phyloP scores from a whole-genome alignment of 148 eudicot genomes.

The Rhododendron griersonianum region DNA sequence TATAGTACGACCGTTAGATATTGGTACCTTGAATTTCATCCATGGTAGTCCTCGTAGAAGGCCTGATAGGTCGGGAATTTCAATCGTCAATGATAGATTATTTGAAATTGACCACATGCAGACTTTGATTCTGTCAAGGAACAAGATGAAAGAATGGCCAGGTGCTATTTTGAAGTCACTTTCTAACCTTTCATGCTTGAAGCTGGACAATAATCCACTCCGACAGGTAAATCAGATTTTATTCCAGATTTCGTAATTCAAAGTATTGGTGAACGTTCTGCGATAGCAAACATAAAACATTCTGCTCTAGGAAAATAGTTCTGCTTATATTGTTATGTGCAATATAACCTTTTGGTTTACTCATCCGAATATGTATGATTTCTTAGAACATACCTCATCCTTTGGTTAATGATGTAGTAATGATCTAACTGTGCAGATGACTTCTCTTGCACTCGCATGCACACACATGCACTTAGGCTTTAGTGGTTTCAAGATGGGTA shows the following conservation, averaged over 20 bases:
- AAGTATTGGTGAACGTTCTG: not conserved
- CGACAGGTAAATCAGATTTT: constrained; percentile 47
- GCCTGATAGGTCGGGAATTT: not conserved
- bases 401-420: not conserved
- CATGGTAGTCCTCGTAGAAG: not conserved
- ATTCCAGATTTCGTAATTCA: not conserved
- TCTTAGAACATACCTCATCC: not conserved
- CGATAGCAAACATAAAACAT: not conserved
- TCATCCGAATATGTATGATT: not conserved
- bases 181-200: constrained; percentile 73
- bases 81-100: not conserved
- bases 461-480: not conserved
- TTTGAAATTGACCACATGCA: constrained; percentile 30
- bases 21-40: not conserved
- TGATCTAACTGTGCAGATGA: not conserved
- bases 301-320: not conserved
- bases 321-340: not conserved
- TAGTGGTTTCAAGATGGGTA: not conserved
- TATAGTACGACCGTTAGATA: not conserved
- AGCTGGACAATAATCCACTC: constrained; percentile 79
- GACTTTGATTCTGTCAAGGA: constrained; percentile 82
- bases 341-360: not conserved
- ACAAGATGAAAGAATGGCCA: constrained; percentile 96
- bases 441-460: not conserved
- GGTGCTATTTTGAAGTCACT: constrained; percentile 59